Evolutionary conservation across 768 basidiomycete genomes (phyloP).

Genomic region (Russula sp.): DNA sequence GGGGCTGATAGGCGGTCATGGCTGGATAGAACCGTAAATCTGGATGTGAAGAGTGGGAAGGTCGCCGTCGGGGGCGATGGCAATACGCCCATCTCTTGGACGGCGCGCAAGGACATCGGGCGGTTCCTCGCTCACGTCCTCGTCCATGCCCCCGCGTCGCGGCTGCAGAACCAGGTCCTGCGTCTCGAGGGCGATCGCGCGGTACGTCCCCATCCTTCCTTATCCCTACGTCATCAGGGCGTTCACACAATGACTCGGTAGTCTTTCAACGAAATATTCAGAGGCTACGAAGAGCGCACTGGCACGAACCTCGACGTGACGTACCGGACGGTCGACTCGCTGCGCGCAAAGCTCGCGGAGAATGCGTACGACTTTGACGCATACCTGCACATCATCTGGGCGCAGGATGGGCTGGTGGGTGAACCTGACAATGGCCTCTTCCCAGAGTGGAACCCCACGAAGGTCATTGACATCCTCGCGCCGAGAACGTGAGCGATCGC

Average conservation of each 20-base stretch:
- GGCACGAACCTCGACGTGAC: constrained; percentile 20
- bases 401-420: constrained; percentile 11
- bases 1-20: no score
- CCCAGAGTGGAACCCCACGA: constrained; percentile 25
- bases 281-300: constrained; percentile 16
- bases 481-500: neutral
- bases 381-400: constrained; percentile 14
- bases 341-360: constrained; percentile 12
- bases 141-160: constrained; percentile 18
- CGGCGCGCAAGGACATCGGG: constrained; percentile 22
- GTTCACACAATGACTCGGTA: neutral
- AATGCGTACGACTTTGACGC: constrained; percentile 20
- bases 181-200: constrained; percentile 22
- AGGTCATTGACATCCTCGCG: constrained; percentile 14
- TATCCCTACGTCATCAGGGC: neutral
- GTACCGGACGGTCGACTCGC: constrained; percentile 13
- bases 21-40: neutral
- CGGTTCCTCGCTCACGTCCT: constrained; percentile 24
- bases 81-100: constrained; percentile 21
- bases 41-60: constrained; percentile 19
- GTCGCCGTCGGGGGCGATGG: constrained; percentile 21
- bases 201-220: constrained; percentile 2
- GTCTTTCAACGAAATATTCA: constrained; percentile 25
- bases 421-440: constrained; percentile 18
- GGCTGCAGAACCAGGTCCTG: constrained; percentile 15